Percentiles rank a stretch among this genome's conserved stretches.
phyloP scores from a whole-genome alignment of 2,329 filamentous ascomycete species.

The Aureobasidium uvarum region DNA sequence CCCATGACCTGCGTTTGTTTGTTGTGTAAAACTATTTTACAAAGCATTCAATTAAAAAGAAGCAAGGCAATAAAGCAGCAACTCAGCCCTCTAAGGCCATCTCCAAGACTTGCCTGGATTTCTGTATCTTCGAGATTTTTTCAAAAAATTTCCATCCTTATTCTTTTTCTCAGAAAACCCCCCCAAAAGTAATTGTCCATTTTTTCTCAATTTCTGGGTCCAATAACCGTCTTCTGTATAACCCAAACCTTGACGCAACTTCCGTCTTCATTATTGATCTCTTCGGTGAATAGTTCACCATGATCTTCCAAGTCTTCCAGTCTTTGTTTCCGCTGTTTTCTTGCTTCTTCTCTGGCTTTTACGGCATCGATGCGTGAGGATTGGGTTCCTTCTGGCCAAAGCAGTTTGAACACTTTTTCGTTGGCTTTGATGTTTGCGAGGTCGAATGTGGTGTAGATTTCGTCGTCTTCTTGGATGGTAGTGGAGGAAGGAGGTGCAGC shows the following conservation, averaged over 20 bases:
- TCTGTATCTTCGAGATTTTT: too few relatives aligned
- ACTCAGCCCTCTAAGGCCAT: background rate
- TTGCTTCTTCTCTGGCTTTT: background rate
- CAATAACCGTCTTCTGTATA: background rate
- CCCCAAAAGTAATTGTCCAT: too few relatives aligned
- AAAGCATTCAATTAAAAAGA: too few relatives aligned
- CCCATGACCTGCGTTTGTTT: too few relatives aligned
- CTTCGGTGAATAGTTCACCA: background rate
- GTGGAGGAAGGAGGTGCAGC: background rate
- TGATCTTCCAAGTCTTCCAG: conserved; percentile 13
- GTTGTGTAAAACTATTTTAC: too few relatives aligned
- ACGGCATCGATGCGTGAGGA: background rate
- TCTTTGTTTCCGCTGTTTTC: background rate
- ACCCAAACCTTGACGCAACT: conserved; percentile 12
- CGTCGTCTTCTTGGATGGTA: background rate
- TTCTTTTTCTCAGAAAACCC: too few relatives aligned
- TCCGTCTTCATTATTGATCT: background rate
- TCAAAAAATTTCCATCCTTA: background rate
- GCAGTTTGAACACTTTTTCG: background rate
- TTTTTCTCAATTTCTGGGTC: conserved; percentile 22
- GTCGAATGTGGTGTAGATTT: conserved; percentile 24
- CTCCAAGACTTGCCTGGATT: background rate
- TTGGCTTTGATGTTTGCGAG: conserved; percentile 17
- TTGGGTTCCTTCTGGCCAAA: background rate
- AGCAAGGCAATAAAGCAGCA: too few relatives aligned